Evolutionary conservation across 495 filamentous ascomycete genomes (phyloP), one percentile per base, ranked within the genome.

Genomic region (Penicillium manginii): DNA sequence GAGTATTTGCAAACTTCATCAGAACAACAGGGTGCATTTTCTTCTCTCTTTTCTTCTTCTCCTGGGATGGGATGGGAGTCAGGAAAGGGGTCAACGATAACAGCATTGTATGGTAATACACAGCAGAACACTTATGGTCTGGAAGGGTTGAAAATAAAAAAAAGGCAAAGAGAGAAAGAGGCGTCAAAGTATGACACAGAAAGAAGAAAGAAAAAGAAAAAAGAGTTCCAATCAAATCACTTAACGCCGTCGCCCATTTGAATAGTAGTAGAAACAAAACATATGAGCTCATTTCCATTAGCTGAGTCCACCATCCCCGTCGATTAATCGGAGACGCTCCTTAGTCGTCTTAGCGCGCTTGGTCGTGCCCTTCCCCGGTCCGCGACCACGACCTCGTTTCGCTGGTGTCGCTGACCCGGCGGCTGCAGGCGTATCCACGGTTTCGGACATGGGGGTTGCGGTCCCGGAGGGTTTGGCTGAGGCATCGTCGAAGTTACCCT

Each of bases 331-430:
- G 48, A 97, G 83, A 61, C 91, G 81, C 75, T 96, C 91, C 73
- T 96, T 93, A 3, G 88, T 86, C 39, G 91, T 96, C 78, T 96
- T 96, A 11, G 92, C 92, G 69, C 93, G 91, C 81, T 97, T 93
- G 43, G 84, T 81, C 12, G 77, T 73, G 39, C 81, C 83, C 61
- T 83, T 84, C 32, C 68, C 75, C 2, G 64, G 54, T 18, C 73
- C 75, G 39, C 76, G 73, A 50, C 81, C 79, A 60, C 81, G 79
- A 2, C 76, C 73, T 65, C 84, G 77, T 75, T 88, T 83, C 50
- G 80, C 66, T 57, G 81, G 70, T 50, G 80, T 72, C 66, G 84
- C 68, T 19, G 35, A 29, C 9, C 26, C 35, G 12, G 35, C 35
- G 12, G 78, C 63, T n/a, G 73, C 67, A 3, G 75, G 74, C 66